phyloP scores from a whole-genome alignment of 305 asterid genomes.

The Stenogyne calaminthoides region DNA sequence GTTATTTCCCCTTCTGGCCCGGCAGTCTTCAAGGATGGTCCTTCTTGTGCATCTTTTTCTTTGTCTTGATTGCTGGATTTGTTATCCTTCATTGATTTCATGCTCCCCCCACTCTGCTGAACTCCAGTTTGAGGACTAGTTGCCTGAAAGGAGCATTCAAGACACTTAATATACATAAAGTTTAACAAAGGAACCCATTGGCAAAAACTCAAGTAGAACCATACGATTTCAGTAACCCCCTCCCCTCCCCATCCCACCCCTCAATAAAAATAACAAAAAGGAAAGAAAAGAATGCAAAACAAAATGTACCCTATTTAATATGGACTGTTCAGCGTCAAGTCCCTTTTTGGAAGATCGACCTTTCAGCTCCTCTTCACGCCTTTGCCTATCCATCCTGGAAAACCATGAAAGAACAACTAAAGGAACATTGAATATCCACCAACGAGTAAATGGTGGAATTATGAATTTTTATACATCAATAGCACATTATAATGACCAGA shows the following conservation, averaged over 20 bases:
- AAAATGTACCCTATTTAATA: constrained; percentile 66
- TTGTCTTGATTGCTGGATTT: constrained; percentile 62
- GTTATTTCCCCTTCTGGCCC: constrained; percentile 92
- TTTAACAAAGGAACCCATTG: constrained; percentile 10
- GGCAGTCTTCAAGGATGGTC: constrained; percentile 66
- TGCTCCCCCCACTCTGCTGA: constrained; percentile 67
- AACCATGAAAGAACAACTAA: constrained; percentile 24
- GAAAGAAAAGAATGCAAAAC: neutral
- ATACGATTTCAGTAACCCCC: constrained; percentile 12
- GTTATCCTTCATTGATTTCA: constrained; percentile 74
- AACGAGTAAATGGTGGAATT: constrained; percentile 11
- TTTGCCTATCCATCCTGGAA: constrained; percentile 93
- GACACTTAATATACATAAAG: constrained; percentile 25
- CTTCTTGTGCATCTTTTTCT: constrained; percentile 76
- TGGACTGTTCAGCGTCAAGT: constrained; percentile 82
- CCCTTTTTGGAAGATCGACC: constrained; percentile 83
- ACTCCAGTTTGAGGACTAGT: constrained; percentile 80
- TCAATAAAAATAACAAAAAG: neutral
- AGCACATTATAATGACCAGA: constrained; percentile 8
- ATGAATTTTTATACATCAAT: neutral
- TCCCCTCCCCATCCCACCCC: neutral
- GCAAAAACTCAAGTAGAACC: neutral
- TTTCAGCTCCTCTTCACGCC: constrained; percentile 94
- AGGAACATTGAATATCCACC: constrained; percentile 11
- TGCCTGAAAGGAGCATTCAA: constrained; percentile 49